Base-by-base conservation (phyloP, 2,329 filamentous ascomycete genomes). In the Phoma herbarum region DNA sequence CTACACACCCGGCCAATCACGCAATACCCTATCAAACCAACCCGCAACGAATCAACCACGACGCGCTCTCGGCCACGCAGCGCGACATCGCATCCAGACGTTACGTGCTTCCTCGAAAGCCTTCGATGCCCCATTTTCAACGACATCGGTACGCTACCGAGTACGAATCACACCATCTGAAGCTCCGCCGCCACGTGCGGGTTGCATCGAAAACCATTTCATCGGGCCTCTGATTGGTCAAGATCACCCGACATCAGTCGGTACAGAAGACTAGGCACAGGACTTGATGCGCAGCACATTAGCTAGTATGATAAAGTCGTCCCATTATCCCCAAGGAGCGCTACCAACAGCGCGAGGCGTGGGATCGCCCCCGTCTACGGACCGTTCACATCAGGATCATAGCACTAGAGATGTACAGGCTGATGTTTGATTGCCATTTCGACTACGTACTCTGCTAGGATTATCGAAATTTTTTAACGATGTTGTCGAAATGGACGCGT, bases 1-100 rank as follows among this genome's bases (percentile, higher is more conserved):
- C 66, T 61, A 69, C 51, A 26, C 50, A 45, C 67, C 65, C 57
- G 56, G 67, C 70, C 68, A 71, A 75, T 75, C 67, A 74, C 73
- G 73, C 72, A 69, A 75, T 75, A 39, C 47, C 60, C 57, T 52
- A 63, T 64, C 53, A 60, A 65, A 37, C 33, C 26, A 23, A 18
- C 44, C 20, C 23, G 61, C 60, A 51, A 55, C 71, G 63, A 71
- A 72, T 70, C 65, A 72, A 23, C 60, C 59, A 54, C 14, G 20
- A 43, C 20, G 16, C 29, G 22, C 25, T 28, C 31, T 35, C 16
- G 31, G 31, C 26, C 51, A 31, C 28, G 6, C 31, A 52, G 25
- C 45, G 57, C 60, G 57, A 65, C 64, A 65, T 66, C 39, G 16
- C 23, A 46, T 33, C 44, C 20, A 52, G 11, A 12, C 22, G 61